Conservation (phyloP, 139 green algal genomes). For the Chlorella vulgaris region DNA sequence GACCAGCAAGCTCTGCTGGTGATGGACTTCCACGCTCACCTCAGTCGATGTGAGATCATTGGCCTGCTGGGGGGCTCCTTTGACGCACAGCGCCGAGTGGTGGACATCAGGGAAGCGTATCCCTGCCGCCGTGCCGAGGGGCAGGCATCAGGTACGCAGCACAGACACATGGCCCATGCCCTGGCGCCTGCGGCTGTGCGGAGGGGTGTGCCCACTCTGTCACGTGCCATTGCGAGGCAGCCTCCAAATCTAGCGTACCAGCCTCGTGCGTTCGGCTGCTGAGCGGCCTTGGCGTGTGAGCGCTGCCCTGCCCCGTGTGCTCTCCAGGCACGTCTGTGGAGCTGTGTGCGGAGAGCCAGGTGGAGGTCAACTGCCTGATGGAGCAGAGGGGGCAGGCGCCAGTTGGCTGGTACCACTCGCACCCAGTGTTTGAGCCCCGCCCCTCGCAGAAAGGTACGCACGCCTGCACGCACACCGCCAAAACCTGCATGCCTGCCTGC, state of each 20-base stretch:
- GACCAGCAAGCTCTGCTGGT: constrained; percentile 53
- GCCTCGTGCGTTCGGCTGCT: too few relatives aligned
- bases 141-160: constrained; percentile 32
- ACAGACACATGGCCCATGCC: too few relatives aligned
- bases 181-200: too few relatives aligned
- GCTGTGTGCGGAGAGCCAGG: constrained; percentile 72
- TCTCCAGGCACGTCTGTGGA: constrained; percentile 68
- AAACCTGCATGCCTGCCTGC: not conserved
- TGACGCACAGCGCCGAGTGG: constrained; percentile 39
- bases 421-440: constrained; percentile 79
- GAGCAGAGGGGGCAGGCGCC: constrained; percentile 52
- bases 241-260: too few relatives aligned
- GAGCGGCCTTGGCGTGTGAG: too few relatives aligned
- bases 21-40: constrained; percentile 74
- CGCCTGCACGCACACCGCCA: not conserved
- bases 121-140: constrained; percentile 56
- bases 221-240: not conserved
- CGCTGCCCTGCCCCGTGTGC: too few relatives aligned
- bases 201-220: too few relatives aligned
- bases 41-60: constrained; percentile 66
- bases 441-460: constrained; percentile 60
- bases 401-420: constrained; percentile 85
- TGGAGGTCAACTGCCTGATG: constrained; percentile 68
- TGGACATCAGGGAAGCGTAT: constrained; percentile 57
- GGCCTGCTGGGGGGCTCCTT: constrained; percentile 72